Conservation (phyloP, 2,329 filamentous ascomycete species). For the Xylariales sp. region DNA sequence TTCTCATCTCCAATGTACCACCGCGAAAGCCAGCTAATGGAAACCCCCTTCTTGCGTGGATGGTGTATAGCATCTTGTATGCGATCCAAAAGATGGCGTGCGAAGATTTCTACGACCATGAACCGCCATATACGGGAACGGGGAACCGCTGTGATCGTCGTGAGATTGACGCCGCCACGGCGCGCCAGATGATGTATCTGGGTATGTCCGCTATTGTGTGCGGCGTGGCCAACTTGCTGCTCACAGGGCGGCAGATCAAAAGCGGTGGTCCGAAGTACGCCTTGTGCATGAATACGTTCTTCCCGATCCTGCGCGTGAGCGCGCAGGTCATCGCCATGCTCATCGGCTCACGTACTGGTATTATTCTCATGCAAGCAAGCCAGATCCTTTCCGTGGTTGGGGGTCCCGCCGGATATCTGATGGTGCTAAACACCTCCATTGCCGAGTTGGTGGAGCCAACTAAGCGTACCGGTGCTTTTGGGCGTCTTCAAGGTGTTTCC, state of each 20-base stretch:
- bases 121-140: conserved; percentile 41
- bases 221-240: conserved; percentile 62
- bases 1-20: too few relatives aligned
- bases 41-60: too few relatives aligned
- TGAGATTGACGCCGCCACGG: conserved; percentile 59
- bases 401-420: conserved; percentile 63
- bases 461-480: conserved; percentile 58
- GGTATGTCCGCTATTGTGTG: conserved; percentile 62
- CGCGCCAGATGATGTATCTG: conserved; percentile 55
- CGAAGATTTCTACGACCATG: conserved; percentile 59
- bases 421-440: conserved; percentile 63
- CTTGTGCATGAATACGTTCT: conserved; percentile 57
- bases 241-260: conserved; percentile 64
- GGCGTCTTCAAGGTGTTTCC: conserved; percentile 31
- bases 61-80: conserved; percentile 42
- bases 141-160: conserved; percentile 54
- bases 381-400: conserved; percentile 66
- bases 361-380: conserved; percentile 60
- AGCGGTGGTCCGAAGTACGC: conserved; percentile 57
- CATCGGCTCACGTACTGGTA: conserved; percentile 52
- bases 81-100: conserved; percentile 69
- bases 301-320: conserved; percentile 58
- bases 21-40: too few relatives aligned
- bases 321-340: conserved; percentile 60
- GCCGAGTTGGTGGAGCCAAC: conserved; percentile 57